Base-by-base conservation (phyloP, 1,284 basidiomycete species). In the Sparassis latifolia region DNA sequence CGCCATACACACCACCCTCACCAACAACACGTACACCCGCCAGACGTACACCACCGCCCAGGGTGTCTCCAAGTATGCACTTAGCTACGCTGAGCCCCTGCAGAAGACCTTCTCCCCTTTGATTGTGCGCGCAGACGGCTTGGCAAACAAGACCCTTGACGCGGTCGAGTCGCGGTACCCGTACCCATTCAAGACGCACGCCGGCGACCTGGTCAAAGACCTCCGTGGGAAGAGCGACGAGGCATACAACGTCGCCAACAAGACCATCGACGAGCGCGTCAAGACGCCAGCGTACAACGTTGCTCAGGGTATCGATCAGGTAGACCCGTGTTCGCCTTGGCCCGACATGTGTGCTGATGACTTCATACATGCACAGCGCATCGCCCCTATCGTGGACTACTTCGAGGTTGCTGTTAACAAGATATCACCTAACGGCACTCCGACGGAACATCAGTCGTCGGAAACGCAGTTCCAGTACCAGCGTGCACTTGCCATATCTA, bases 111-210 rank as follows among this genome's bases (percentile, higher is more conserved):
- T 89, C 32, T 81, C 80, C 0, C 85, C 88, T 20, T 64, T 87
- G 41, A 75, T 89, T 57, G 68, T 72, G 39, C 74, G 77, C 46
- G 84, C 79, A 5, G 80, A 90, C 59, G 77, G 67, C 29, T 71
- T 71, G 52, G 87, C 84, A 20, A 87, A 88, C 74, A 82, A 79
- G 69, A 84, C 79, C 29, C 73, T 89, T 45, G 86, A 90, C 61
- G 79, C 66, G n/a, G 82, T 89, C 47, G 75, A 89, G 69, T 72
- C 76, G 47, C 77, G 78, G 42, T 87, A 82, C 63, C 88, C 87
- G 9, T 86, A 84, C 63, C 79, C 86, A 4, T 89, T 90, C 76
- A 73, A 80, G 54, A 78, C 78, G 7, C 79, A 80, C 56, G 80
- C 86, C 2, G 38, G 83, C 85, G 85, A 89, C 5, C 77, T 90